phyloP scores from a whole-genome alignment of 495 filamentous ascomycete genomes.

The Tuber magnatum region DNA sequence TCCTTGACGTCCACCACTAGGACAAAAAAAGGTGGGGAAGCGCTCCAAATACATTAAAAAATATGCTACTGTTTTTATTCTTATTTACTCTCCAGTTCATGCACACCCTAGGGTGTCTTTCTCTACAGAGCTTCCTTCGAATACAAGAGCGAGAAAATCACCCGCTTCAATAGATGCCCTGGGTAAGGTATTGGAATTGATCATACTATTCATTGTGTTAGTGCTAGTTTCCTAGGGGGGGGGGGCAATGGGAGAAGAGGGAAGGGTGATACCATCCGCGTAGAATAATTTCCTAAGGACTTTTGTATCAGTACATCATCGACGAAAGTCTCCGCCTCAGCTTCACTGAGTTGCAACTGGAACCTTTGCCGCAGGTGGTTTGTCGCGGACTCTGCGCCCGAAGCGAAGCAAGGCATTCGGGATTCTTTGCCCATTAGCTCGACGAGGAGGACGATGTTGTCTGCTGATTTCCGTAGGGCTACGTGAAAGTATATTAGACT shows the following conservation, averaged over 20 bases:
- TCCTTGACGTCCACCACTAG: not conserved
- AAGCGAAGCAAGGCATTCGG: conserved; percentile 69
- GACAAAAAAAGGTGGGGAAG: not conserved
- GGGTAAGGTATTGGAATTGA: conserved; percentile 71
- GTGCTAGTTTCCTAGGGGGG: conserved; percentile 1
- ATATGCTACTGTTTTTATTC: not conserved
- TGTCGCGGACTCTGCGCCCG: conserved; percentile 56
- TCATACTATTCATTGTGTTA: conserved; percentile 49
- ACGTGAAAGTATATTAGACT: conserved; percentile 4
- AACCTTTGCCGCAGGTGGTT: conserved; percentile 58
- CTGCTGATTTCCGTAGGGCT: conserved; percentile 62
- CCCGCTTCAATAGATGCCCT: conserved; percentile 60
- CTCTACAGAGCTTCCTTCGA: not conserved
- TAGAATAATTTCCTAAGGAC: conserved; percentile 68
- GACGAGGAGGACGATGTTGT: conserved; percentile 65
- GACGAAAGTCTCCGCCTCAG: conserved; percentile 65
- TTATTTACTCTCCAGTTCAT: not conserved
- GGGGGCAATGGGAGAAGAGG: not conserved
- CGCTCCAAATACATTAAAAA: not conserved
- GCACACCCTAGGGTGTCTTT: not conserved
- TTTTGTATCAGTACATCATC: conserved; percentile 65
- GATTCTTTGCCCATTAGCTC: conserved; percentile 68
- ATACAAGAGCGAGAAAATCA: not conserved
- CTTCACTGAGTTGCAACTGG: conserved; percentile 63
- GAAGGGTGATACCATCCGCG: conserved; percentile 45